These are phyloP conservation scores for Talaromyces marneffei DNA, from an alignment of 2,329 filamentous ascomycete species.

Conservation along the genomic window DNA sequence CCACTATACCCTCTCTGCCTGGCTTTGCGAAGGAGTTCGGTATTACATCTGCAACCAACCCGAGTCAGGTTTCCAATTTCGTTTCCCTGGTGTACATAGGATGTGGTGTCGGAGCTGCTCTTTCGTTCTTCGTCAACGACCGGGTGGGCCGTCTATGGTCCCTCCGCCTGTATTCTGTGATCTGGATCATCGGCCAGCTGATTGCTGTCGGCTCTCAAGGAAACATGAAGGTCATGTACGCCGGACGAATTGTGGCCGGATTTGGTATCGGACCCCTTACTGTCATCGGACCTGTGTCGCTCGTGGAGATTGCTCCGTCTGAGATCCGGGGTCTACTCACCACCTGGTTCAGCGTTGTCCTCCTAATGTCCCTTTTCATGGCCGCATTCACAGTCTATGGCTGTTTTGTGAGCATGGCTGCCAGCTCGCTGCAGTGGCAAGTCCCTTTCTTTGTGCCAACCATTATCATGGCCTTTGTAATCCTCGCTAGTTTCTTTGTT, in stretches of 20 bases:
- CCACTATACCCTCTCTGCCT: slow-evolving; percentile 29
- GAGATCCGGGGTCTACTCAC: slow-evolving; percentile 38
- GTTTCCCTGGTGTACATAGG: slow-evolving; percentile 36
- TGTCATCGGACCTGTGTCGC: slow-evolving; percentile 34
- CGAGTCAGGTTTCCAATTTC: slow-evolving; percentile 29
- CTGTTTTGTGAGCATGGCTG: slow-evolving; percentile 25
- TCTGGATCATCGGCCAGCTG: slow-evolving; percentile 23
- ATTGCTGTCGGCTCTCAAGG: slow-evolving; percentile 18
- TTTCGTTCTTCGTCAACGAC: slow-evolving; percentile 39
- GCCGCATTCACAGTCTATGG: slow-evolving; percentile 34
- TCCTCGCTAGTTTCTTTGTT: slow-evolving; percentile 27
- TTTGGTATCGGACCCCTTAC: slow-evolving; percentile 37
- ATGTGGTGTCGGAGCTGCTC: slow-evolving; percentile 24
- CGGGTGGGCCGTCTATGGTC: slow-evolving; percentile 38
- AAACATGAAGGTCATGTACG: slow-evolving; percentile 27
- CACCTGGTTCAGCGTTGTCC: slow-evolving; percentile 35
- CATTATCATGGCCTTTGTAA: slow-evolving; percentile 25
- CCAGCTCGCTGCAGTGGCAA: slow-evolving; percentile 29
- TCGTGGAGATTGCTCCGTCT: slow-evolving; percentile 38
- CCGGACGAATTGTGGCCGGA: slow-evolving; percentile 33
- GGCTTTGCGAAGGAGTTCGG: slow-evolving; percentile 32
- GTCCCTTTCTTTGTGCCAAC: slow-evolving; percentile 27
- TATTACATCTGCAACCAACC: slow-evolving; percentile 26
- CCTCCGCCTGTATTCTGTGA: slow-evolving; percentile 32
- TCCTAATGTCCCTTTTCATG: slow-evolving; percentile 30